Evolutionary conservation across 169 alveolate genomes (phyloP), one percentile per base, ranked within the genome.

Genomic region (Miamiensis avidus): DNA sequence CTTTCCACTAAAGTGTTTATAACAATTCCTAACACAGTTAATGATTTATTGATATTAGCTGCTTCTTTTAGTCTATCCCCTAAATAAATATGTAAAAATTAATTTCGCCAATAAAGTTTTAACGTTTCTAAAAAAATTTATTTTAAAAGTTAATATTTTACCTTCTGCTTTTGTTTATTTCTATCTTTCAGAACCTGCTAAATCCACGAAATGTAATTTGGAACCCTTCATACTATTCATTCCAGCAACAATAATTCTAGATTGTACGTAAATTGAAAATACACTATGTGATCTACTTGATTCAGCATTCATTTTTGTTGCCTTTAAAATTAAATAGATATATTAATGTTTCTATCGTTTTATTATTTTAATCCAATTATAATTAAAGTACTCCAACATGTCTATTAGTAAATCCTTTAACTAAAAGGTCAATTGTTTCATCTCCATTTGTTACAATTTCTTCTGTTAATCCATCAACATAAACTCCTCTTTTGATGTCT

Each of bases 131-230:
- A n/a, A n/a, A n/a, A n/a, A n/a, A n/a, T n/a, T n/a, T n/a, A n/a
- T n/a, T n/a, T n/a, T n/a, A n/a, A n/a, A n/a, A n/a, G n/a, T n/a
- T n/a, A n/a, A n/a, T n/a, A n/a, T n/a, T n/a, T n/a, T 94, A 0
- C 97, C 97, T 86, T 85, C 90, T 49, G 95, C 94, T 20, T 93
- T 88, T 29, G 98, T 92, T 64, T 88, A 84, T 82, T 94, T 94
- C 81, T 90, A 89, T 79, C 98, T 90, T 87, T 96, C 98, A 81
- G 95, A 87, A 6, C 98, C 98, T 0, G 98, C 97, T 65, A 96
- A 86, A 90, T 96, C 98, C 27, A 96, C 95, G 76, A 96, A 88
- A 83, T 95, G 94, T 72, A 95, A 90, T 75, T 89, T 89, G 65
- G 95, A 83, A 28, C 74, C 74, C 33, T 84, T 86, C 29, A 74